Evolutionary conservation across 805 yeast genomes (phyloP), one percentile per base, ranked within the genome.

Genomic region (Nakazawaea peltata): DNA sequence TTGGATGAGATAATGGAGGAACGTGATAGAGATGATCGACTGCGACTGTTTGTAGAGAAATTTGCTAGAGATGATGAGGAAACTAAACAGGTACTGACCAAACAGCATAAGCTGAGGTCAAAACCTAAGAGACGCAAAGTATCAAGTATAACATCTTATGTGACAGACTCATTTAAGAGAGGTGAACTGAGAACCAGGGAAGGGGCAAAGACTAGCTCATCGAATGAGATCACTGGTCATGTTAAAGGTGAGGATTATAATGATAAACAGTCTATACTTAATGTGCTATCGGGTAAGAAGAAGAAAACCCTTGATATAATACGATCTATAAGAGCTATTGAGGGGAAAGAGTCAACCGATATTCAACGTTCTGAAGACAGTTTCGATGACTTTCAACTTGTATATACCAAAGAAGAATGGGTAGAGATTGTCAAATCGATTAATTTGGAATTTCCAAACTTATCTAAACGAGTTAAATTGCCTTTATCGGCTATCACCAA

Each of bases 371-470:
- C n/a, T n/a, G n/a, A n/a, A n/a, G n/a, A n/a, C n/a, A n/a, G n/a
- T n/a, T n/a, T n/a, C n/a, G n/a, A n/a, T n/a, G n/a, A n/a, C n/a
- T 51, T 11, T 21, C 23, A 21, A 8, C 23, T 21, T 10, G 30
- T 55, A 2, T 55, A 55, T 26, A 31, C 49, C 5, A 48, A 45
- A 33, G 50, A 46, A 9, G 60, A 55, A 37, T 56, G 61, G 61
- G 25, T 37, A 11, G 34, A 47, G 11, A 51, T 53, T 10, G 30
- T 51, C 24, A 36, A 41, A 22, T 43, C 37, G 11, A 48, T 56
- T 21, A 41, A 41, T 31, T 19, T 38, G 3, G 46, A 41, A 13
- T 47, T 54, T 22, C 58, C 58, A 2, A 39, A 43, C 15, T 39
- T 54, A 9, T 53, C 59, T 2, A 42, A 41, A 21, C 31, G 35